A percentile compares a stretch with the other conserved stretches of the same genome.
These are phyloP conservation scores for Hypoxylon rubiginosum DNA, from an alignment of 2,329 filamentous ascomycete species.

Conservation along the genomic window DNA sequence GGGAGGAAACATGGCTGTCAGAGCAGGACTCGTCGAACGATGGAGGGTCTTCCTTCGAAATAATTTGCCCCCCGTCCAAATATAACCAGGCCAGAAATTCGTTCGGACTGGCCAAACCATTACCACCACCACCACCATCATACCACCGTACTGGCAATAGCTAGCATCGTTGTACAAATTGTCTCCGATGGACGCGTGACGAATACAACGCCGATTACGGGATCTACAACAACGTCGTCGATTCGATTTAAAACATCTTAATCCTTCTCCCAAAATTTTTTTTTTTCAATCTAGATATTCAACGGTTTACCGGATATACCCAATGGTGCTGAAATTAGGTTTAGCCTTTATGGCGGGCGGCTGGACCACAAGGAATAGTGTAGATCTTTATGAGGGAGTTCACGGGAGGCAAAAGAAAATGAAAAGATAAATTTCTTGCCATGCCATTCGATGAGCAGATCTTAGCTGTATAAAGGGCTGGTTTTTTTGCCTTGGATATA, in stretches of 20 bases:
- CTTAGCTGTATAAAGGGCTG: slow-evolving; percentile 14
- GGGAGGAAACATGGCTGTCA: slow-evolving; percentile 42
- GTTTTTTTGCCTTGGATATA: slow-evolving; percentile 14
- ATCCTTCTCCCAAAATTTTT: neutral
- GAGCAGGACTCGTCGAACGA: slow-evolving; percentile 46
- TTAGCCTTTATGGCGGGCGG: slow-evolving; percentile 26
- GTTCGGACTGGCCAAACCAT: slow-evolving; percentile 16
- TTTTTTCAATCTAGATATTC: slow-evolving; percentile 14
- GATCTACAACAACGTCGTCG: neutral
- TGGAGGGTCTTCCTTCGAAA: slow-evolving; percentile 35
- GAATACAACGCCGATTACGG: slow-evolving; percentile 9
- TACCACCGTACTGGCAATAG: slow-evolving; percentile 4
- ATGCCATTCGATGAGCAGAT: slow-evolving; percentile 15
- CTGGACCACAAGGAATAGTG: slow-evolving; percentile 27
- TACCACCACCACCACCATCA: slow-evolving; percentile 13
- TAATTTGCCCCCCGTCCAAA: slow-evolving; percentile 13
- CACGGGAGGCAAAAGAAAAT: slow-evolving; percentile 9
- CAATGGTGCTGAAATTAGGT: slow-evolving; percentile 16
- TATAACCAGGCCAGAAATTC: slow-evolving; percentile 17
- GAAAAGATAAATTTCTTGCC: slow-evolving; percentile 11
- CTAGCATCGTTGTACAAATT: neutral
- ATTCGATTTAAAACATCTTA: neutral
- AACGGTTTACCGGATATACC: slow-evolving; percentile 34
- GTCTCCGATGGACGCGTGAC: slow-evolving; percentile 1
- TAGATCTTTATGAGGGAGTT: slow-evolving; percentile 9